Evolutionary conservation across 768 basidiomycete species (phyloP).

Genomic region (Phaeolepiota aurea): DNA sequence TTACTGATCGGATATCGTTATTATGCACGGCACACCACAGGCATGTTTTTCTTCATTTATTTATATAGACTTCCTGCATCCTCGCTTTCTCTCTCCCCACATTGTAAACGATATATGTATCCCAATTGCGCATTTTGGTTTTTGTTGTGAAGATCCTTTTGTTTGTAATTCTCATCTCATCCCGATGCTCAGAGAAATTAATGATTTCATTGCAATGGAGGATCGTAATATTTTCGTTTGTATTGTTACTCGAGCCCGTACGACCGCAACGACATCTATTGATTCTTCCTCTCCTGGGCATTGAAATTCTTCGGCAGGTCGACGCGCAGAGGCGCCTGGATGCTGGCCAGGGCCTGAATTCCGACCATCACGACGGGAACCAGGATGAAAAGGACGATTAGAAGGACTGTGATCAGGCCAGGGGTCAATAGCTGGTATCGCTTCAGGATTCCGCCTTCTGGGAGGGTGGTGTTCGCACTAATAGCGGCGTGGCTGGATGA

Average conservation of each 20-base stretch:
- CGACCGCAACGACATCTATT: too few species aligned
- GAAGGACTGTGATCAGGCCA: constrained; percentile 56
- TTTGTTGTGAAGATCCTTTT: background rate
- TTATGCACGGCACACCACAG: background rate
- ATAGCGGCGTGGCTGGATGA: constrained; percentile 1
- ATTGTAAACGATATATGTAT: background rate
- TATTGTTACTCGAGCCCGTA: too few species aligned
- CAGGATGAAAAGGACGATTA: constrained; percentile 59
- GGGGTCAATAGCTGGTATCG: constrained; percentile 75
- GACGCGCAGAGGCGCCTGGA: constrained; percentile 59
- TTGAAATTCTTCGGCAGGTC: constrained; percentile 60
- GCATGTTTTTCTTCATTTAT: background rate
- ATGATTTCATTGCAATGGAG: background rate
- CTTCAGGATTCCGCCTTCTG: constrained; percentile 55
- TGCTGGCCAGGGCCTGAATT: constrained; percentile 60
- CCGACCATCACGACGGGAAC: constrained; percentile 60
- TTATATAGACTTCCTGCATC: background rate
- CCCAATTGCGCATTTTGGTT: background rate
- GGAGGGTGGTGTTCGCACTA: constrained; percentile 24
- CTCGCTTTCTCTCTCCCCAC: too few species aligned
- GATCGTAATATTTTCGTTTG: background rate
- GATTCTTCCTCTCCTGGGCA: constrained; percentile 69
- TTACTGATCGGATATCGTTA: background rate
- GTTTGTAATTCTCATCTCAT: too few species aligned
- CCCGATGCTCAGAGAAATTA: too few species aligned